phyloP scores from a whole-genome alignment of 140 eudicot species.

The Flaveria floridana region DNA sequence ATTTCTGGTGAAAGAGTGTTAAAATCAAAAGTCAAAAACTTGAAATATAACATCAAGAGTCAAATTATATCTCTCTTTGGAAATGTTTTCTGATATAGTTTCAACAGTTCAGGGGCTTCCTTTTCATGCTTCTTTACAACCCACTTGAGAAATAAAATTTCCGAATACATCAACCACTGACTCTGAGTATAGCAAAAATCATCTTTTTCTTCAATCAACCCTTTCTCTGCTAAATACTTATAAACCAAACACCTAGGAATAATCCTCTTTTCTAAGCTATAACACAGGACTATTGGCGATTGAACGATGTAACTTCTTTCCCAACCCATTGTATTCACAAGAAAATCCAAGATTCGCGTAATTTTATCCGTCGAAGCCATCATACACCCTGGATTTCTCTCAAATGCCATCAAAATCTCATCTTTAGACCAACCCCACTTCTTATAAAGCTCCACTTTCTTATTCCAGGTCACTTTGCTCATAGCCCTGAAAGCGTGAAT shows the following conservation, averaged over 20 bases:
- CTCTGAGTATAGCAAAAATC: constrained; percentile 13
- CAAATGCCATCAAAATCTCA: constrained; percentile 39
- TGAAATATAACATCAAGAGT: background rate
- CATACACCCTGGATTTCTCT: constrained; percentile 44
- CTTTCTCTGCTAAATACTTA: constrained; percentile 41
- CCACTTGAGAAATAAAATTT: constrained; percentile 31
- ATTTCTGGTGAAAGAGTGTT: background rate
- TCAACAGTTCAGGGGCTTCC: constrained; percentile 38
- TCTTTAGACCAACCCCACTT: constrained; percentile 55
- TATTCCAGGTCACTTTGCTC: constrained; percentile 45
- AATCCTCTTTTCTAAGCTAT: constrained; percentile 47
- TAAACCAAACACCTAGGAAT: constrained; percentile 52
- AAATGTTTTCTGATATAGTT: constrained; percentile 34
- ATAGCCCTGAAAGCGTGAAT: constrained; percentile 34
- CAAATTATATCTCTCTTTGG: constrained; percentile 15
- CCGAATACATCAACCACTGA: constrained; percentile 29
- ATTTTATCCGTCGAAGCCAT: constrained; percentile 44
- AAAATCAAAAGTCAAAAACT: background rate
- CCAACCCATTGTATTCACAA: constrained; percentile 49
- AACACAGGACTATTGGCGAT: constrained; percentile 30
- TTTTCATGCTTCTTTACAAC: constrained; percentile 31
- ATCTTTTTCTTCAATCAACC: constrained; percentile 32
- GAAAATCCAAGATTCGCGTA: constrained; percentile 38
- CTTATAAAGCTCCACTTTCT: constrained; percentile 39
- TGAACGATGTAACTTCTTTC: constrained; percentile 26